Conservation (phyloP, 441 rosid genomes). For the Gossypium lobatum region DNA sequence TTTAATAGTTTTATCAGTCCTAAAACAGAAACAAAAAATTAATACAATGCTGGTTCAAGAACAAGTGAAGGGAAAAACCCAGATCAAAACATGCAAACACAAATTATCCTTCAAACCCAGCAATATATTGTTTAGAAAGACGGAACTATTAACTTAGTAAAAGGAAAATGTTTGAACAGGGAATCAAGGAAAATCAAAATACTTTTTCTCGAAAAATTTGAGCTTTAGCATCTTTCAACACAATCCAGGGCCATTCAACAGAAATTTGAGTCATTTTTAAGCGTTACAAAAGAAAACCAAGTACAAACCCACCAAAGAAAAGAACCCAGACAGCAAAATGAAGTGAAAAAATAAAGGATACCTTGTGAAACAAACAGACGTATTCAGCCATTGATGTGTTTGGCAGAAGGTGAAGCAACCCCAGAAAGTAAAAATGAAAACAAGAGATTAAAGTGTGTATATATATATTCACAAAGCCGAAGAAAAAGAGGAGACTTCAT, state of each 20-base stretch:
- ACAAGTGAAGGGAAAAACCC: conserved; percentile 14
- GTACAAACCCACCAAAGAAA: conserved; percentile 7
- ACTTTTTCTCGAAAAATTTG: neutral
- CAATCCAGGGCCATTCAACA: conserved; percentile 6
- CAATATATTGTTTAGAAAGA: neutral
- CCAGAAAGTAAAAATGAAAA: neutral
- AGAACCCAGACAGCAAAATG: neutral
- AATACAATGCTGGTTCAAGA: conserved; percentile 3
- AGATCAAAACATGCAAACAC: conserved; percentile 24
- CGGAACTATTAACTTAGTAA: neutral
- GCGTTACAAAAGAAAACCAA: conserved; percentile 10
- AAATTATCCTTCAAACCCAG: conserved; percentile 10
- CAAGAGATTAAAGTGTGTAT: neutral
- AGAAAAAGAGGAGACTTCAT: neutral
- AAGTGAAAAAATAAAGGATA: conserved; percentile 12
- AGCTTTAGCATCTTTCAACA: neutral
- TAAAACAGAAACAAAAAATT: neutral
- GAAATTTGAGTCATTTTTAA: neutral
- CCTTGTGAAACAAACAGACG: conserved; percentile 56
- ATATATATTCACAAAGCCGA: neutral
- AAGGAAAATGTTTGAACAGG: neutral
- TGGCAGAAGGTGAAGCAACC: conserved; percentile 20
- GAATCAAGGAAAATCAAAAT: neutral
- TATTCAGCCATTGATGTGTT: conserved; percentile 47
- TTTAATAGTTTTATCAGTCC: neutral